phyloP scores from a whole-genome alignment of 176 grass and related monocot species.

The Oryza coarctata region DNA sequence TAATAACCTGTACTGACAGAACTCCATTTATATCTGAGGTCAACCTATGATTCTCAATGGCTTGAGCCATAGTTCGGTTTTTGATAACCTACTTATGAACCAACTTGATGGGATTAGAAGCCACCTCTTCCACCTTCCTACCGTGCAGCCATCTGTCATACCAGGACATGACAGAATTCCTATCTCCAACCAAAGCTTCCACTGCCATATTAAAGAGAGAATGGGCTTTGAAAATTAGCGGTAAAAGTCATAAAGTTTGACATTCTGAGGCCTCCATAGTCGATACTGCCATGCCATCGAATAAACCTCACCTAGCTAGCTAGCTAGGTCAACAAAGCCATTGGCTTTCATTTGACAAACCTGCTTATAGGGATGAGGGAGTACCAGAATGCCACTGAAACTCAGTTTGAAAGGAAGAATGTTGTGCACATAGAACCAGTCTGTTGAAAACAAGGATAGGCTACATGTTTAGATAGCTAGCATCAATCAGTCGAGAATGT shows the following conservation, averaged over 20 bases:
- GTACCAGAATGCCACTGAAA: neutral
- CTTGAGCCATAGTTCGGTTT: no score
- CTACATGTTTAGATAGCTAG: neutral
- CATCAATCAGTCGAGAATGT: neutral
- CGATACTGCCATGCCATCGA: neutral
- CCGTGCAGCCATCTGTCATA: no score
- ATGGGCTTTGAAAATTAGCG: neutral
- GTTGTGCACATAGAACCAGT: neutral
- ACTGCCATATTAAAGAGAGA: no score
- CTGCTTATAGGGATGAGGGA: neutral
- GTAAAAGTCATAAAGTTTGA: neutral
- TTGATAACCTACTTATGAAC: no score
- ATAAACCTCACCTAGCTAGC: neutral
- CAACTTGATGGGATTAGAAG: no score
- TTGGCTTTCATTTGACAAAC: neutral
- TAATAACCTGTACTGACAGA: no score
- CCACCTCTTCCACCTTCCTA: no score
- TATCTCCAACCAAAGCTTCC: no score
- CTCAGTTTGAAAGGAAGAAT: slow-evolving; percentile 9
- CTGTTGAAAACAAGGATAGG: neutral
- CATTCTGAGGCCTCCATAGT: neutral
- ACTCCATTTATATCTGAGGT: no score
- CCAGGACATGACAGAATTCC: no score
- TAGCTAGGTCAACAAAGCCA: neutral
- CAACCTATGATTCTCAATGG: no score